phyloP scores from a whole-genome alignment of 2,329 filamentous ascomycete species.

The Microcyclospora tardicrescens region DNA sequence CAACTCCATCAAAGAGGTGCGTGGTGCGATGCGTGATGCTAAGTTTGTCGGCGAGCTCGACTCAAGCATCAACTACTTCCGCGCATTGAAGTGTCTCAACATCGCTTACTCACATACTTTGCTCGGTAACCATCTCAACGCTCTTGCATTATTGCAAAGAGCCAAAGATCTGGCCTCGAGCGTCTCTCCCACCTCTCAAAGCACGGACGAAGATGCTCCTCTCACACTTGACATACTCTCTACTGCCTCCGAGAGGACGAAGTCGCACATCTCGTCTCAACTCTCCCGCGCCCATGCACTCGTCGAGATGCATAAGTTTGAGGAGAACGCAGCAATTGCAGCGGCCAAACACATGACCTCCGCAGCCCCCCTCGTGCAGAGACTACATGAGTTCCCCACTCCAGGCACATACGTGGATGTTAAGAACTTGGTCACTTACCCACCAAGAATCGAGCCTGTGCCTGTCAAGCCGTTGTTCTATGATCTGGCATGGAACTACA shows the following conservation, averaged over 20 bases:
- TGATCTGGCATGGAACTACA: constrained; percentile 95
- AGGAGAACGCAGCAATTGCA: constrained; percentile 35
- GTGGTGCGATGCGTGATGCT: constrained; percentile 76
- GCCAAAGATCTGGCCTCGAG: constrained; percentile 49
- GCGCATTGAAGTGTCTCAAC: constrained; percentile 74
- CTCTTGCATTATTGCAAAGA: constrained; percentile 70
- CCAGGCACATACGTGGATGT: constrained; percentile 52
- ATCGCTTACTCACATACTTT: constrained; percentile 76
- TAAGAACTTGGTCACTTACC: constrained; percentile 71
- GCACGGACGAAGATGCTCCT: constrained; percentile 31
- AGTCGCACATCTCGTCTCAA: constrained; percentile 52
- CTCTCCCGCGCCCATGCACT: constrained; percentile 73
- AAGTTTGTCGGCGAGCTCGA: constrained; percentile 65
- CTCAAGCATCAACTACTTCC: constrained; percentile 69
- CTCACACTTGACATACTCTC: constrained; percentile 56
- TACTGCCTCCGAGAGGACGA: constrained; percentile 46
- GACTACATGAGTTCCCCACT: constrained; percentile 60
- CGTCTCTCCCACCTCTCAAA: constrained; percentile 8
- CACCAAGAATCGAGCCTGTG: constrained; percentile 67
- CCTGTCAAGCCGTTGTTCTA: constrained; percentile 93
- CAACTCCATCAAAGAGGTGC: constrained; percentile 76
- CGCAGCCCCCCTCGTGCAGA: constrained; percentile 55
- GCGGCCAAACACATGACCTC: constrained; percentile 31
- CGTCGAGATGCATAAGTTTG: constrained; percentile 63
- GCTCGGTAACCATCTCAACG: constrained; percentile 57